phyloP scores from a whole-genome alignment of 257 asterid genomes.

The Nicotiana benthamiana region DNA sequence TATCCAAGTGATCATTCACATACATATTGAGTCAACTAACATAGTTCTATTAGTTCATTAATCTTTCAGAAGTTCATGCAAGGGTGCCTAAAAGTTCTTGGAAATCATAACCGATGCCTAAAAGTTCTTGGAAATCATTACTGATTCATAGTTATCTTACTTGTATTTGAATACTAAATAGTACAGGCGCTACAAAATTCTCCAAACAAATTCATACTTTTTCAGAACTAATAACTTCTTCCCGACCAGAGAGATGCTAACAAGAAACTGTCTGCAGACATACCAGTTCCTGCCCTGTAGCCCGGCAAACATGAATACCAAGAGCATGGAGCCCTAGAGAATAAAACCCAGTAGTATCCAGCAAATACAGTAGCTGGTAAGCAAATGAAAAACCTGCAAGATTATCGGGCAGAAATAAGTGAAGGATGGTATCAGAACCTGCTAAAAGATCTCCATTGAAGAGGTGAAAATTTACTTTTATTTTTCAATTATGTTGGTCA shows the following conservation, averaged over 20 bases:
- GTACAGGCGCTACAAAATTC: not conserved
- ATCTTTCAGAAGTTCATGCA: not conserved
- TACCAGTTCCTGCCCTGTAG: conserved; percentile 99
- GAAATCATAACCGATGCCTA: not conserved
- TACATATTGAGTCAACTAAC: not conserved
- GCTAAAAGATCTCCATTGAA: not conserved
- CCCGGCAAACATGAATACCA: conserved; percentile 92
- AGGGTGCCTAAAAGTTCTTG: not conserved
- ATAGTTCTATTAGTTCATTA: not conserved
- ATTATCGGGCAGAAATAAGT: not conserved
- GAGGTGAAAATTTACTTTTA: not conserved
- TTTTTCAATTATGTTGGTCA: no score
- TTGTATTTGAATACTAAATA: not conserved
- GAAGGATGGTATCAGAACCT: not conserved
- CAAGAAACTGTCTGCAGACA: conserved; percentile 3
- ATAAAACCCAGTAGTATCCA: conserved; percentile 97
- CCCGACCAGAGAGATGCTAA: conserved; percentile 8
- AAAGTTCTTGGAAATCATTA: not conserved
- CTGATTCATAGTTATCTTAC: not conserved
- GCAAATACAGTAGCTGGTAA: conserved; percentile 82
- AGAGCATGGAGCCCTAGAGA: conserved; percentile 81
- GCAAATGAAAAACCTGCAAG: conserved; percentile 83
- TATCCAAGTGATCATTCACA: not conserved
- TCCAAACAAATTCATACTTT: not conserved
- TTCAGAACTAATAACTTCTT: not conserved